A percentile compares a stretch with the other conserved stretches of the same genome.
Conservation (phyloP, 2,329 filamentous ascomycete genomes). For the Pseudocercospora pini-densiflorae region DNA sequence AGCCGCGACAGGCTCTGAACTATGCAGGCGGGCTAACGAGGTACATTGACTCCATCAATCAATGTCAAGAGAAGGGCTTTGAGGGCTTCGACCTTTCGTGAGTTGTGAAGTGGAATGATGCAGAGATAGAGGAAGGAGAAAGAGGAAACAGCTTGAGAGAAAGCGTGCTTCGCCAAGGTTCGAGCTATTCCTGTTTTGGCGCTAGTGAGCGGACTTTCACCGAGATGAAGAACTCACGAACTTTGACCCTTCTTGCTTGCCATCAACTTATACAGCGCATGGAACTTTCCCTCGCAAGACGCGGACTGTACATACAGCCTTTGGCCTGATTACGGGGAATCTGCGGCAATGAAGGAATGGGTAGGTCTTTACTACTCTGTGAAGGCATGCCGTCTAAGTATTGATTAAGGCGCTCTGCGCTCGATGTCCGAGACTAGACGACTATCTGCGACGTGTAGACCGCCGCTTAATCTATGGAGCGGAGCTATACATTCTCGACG, state of each 20-base stretch:
- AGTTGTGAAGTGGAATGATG: neutral
- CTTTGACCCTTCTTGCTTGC: neutral
- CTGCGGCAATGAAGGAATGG: too few species aligned
- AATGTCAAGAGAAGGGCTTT: neutral
- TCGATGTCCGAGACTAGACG: too few species aligned
- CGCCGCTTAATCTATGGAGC: too few species aligned
- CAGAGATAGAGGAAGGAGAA: neutral
- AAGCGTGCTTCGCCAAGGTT: neutral
- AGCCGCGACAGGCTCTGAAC: constrained; percentile 48
- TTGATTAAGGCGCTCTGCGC: too few species aligned
- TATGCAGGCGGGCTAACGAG: constrained; percentile 45
- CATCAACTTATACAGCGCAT: too few species aligned
- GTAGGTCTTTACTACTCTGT: too few species aligned
- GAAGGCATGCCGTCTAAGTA: too few species aligned
- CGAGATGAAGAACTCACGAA: neutral
- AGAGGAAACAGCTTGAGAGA: neutral
- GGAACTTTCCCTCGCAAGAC: neutral
- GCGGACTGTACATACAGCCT: too few species aligned
- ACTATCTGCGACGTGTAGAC: too few species aligned
- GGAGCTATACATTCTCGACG: too few species aligned
- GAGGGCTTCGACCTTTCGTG: neutral
- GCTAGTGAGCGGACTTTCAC: neutral
- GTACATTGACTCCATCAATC: neutral
- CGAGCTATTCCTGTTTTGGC: neutral
- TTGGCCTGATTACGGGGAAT: too few species aligned